Evolutionary conservation across 148 eudicot genomes (phyloP), one percentile per base, ranked within the genome.

Genomic region (Arbutus unedo): DNA sequence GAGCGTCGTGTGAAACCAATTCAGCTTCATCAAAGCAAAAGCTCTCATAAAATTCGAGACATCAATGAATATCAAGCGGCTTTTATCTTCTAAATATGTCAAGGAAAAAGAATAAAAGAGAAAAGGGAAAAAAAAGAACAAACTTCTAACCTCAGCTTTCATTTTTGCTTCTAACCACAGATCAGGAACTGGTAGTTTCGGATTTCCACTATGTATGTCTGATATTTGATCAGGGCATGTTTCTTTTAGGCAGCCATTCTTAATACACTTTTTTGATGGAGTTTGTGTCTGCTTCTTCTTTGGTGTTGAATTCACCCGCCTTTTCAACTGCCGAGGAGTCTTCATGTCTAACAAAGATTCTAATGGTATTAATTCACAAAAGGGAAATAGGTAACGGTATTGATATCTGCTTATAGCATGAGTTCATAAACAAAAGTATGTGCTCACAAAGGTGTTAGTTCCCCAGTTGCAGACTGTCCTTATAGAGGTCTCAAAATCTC

Each of bases 161-260:
- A 83, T 84, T 88, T 92, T 95, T 68, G 94, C 98, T 83, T 95
- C 98, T 79, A 88, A 86, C 85, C 98, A 85, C 67, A 93, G 88
- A 88, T 95, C 87, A 68, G 96, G 97, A 88, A 91, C 82, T 76
- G 80, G 64, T 82, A 76, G 91, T 38, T 86, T 54, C 23, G 59
- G 56, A 50, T 87, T 91, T 55, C 75, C 89, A 57, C 82, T 84
- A 76, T 67, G 75, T 71, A 64, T 77, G 79, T 83, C 84, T 23
- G 85, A 68, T 74, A 83, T 67, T 41, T 88, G 88, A 8, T 78
- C 88, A 56, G 15, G 77, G 77, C 80, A 81, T 78, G 81, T 48
- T 53, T 81, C 91, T 81, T 88, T 89, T 71, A 51, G 76, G 77
- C 89, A 84, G 81, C 78, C 83, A 80, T 85, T 85, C 83, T 77